Evolutionary conservation across 2,329 filamentous ascomycete genomes (phyloP), one percentile per base, ranked within the genome.

Genomic region (Cryphonectria japonica): DNA sequence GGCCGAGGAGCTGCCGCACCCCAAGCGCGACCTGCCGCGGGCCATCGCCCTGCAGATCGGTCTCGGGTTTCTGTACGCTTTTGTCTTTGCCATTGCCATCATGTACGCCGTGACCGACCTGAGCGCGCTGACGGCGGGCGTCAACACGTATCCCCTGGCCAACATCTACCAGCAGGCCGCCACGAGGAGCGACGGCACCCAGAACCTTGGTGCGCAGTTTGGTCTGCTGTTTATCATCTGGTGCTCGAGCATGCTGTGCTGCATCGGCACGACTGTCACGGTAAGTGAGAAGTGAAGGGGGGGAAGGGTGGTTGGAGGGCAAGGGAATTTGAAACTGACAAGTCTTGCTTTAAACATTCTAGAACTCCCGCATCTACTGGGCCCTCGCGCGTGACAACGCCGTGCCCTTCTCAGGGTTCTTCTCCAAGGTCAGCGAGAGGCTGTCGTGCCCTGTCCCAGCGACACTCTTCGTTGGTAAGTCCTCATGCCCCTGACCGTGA

Each of bases 101-200:
- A 79, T 87, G 72, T 89, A 91, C 78, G 81, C 84, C 64, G 86
- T 90, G 74, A 85, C 84, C 68, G 85, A 89, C 76, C 81, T 91
- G 29, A 79, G 83, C 66, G 82, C 83, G 4, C 83, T 91, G 29
- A 83, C 87, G 76, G 77, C 77, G 52, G 82, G 82, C 26, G 82
- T 83, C 78, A 84, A 86, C 75, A 83, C 84, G 2, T 90, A 88
- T 75, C 90, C 90, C 0, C 84, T 92, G 16, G 88, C 88, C 5
- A 87, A 86, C 64, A 89, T 92, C 73, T 92, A 92, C 78, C 82
- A 79, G 37, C 86, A 88, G 78, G 86, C 86, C 0, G 88, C 86
- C 0, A 83, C 83, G 1, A 82, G 81, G 59, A 78, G 78, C 3
- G 76, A 77, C 29, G 84, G 84, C 4, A 77, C 77, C 74, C 66